Evolutionary conservation across 495 filamentous ascomycete species (phyloP).

Genomic region (Talaromyces liani): DNA sequence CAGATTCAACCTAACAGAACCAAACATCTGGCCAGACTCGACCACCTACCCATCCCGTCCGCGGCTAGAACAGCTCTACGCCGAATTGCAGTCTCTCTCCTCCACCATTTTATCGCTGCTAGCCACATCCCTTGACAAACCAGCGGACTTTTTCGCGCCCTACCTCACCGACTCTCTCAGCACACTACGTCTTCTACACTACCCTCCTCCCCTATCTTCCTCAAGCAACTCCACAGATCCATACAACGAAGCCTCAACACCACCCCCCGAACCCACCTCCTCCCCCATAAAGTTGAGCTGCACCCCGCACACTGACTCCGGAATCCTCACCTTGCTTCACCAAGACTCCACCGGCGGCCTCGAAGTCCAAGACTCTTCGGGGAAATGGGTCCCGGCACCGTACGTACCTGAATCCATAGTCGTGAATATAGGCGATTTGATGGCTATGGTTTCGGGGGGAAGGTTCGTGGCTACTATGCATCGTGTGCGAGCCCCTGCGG

Average conservation of each 20-base stretch:
- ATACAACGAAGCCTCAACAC: background rate
- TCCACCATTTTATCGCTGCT: constrained; percentile 32
- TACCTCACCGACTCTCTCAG: constrained; percentile 33
- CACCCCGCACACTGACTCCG: constrained; percentile 38
- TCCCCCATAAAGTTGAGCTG: constrained; percentile 32
- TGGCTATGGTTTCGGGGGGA: constrained; percentile 37
- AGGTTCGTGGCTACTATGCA: constrained; percentile 42
- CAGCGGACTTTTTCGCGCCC: constrained; percentile 26
- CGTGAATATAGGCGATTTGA: constrained; percentile 46
- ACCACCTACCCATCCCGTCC: constrained; percentile 11
- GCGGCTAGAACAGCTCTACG: constrained; percentile 29
- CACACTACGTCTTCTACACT: constrained; percentile 36
- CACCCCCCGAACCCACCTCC: constrained; percentile 10
- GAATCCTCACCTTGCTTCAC: constrained; percentile 35
- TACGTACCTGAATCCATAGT: constrained; percentile 37
- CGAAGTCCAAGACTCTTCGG: constrained; percentile 32
- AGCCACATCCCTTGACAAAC: constrained; percentile 31
- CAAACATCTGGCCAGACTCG: constrained; percentile 34
- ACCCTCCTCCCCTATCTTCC: constrained; percentile 16
- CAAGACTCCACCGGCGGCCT: constrained; percentile 35
- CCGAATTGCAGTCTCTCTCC: constrained; percentile 33
- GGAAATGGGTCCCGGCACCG: constrained; percentile 36
- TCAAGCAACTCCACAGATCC: background rate
- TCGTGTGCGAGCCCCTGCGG: constrained; percentile 27
- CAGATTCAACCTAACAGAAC: constrained; percentile 32